Evolutionary conservation across 257 asterid genomes (phyloP).

Genomic region (Asclepias syriaca): DNA sequence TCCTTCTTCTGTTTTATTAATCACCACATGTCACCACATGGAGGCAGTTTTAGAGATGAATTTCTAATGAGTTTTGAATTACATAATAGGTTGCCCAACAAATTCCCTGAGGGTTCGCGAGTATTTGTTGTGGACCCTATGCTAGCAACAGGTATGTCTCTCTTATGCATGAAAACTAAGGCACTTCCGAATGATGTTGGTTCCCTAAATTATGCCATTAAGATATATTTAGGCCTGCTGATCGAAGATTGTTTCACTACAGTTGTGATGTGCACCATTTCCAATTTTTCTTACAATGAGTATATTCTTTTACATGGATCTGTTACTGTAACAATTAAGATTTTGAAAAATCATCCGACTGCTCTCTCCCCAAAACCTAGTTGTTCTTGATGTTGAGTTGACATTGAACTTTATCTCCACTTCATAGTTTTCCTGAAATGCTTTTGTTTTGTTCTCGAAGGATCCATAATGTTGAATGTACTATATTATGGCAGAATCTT

Average conservation of each 20-base stretch:
- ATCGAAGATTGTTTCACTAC: no score
- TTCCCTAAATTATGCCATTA: background rate
- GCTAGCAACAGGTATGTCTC: constrained; percentile 86
- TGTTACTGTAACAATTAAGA: background rate
- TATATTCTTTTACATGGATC: background rate
- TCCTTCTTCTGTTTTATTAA: background rate
- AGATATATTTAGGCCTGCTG: background rate
- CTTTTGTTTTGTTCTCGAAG: background rate
- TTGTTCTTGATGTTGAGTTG: background rate
- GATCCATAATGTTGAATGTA: background rate
- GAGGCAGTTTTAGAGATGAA: background rate
- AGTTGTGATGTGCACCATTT: background rate
- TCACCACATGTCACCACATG: constrained; percentile 1
- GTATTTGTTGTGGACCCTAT: constrained; percentile 89
- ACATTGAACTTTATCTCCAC: background rate
- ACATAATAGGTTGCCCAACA: constrained; percentile 70
- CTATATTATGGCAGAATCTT: background rate
- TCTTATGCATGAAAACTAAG: background rate
- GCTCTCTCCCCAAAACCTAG: background rate
- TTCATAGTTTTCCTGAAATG: background rate
- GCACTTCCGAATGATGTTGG: background rate
- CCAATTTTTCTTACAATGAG: background rate
- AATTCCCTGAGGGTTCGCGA: constrained; percentile 77
- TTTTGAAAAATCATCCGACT: background rate
- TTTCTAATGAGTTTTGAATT: constrained; percentile 1